Base-by-base conservation (phyloP, 2,329 filamentous ascomycete genomes). In the Alternaria postmessia region DNA sequence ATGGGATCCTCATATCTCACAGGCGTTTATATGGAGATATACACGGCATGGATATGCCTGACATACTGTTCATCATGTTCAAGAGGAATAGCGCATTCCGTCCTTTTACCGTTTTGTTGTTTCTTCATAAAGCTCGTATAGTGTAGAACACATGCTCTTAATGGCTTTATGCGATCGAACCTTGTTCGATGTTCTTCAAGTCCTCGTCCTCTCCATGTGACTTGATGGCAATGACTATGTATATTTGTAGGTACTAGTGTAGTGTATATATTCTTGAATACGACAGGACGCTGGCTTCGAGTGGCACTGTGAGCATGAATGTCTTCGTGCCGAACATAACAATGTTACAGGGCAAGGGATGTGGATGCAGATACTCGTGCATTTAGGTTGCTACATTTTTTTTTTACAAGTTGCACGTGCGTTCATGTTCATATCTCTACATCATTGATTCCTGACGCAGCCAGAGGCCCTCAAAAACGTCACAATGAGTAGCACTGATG, bases 1-100 rank as follows among this genome's bases (percentile, higher is more conserved):
- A 42, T 18, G 30, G 28, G 38, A 43, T 12, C 12, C n/a, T 34
- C 28, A 47, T 38, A 54, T 34, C 22, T 14, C 22, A 18, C 24
- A 39, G 52, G 52, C 41, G 52, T 54, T 54, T 24, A 24, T 38
- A 24, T 18, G 46, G 32, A 38, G 22, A 36, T 24, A 16, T n/a
- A 49, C 46, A 49, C 30, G 26, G 39, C 39, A 53, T 44, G 51
- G 28, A 34, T 53, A 53, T 14, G 39, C 5, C 8, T 24, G 18
- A 49, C 16, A 24, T 49, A 38, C 20, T 32, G 7, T 16, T 43
- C 6, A 24, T 43, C 11, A 12, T 18, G 39, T 26, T 43, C 12
- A 18, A 22, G 18, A 43, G 51, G 46, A 22, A 6, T 49, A 49
- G 30, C 5, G 26, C 26, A 24, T 51, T 32, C 20, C 41, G 12